A percentile compares a stretch with the other conserved stretches of the same genome.
Conservation (phyloP, 2,329 filamentous ascomycete genomes). For the Lojkania enalia region DNA sequence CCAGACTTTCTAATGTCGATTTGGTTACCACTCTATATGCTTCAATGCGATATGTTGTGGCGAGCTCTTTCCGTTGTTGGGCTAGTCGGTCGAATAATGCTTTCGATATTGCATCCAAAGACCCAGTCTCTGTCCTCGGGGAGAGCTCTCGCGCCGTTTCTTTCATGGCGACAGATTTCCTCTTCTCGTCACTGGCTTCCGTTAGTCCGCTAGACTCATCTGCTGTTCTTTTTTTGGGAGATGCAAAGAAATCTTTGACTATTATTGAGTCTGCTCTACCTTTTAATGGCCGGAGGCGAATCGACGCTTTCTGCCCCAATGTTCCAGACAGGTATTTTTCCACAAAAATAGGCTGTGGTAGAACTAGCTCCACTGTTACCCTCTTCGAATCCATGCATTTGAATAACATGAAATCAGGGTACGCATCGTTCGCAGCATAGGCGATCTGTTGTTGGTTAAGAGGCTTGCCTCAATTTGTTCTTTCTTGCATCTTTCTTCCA, state of each 20-base stretch:
- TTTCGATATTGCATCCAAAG: conserved; percentile 19
- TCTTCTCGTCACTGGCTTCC: conserved; percentile 9
- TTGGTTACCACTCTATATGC: conserved; percentile 25
- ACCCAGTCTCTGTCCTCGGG: conserved; percentile 1
- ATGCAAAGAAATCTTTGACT: background rate
- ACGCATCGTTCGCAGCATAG: conserved; percentile 83
- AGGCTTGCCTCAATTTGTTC: conserved; percentile 70
- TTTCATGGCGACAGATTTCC: background rate
- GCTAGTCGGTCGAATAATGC: conserved; percentile 24
- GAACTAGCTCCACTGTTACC: conserved; percentile 62
- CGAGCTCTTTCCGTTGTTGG: conserved; percentile 22
- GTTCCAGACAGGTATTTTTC: conserved; percentile 57
- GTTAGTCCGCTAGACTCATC: background rate
- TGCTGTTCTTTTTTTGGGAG: background rate
- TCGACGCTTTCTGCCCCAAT: conserved; percentile 15
- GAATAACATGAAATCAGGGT: conserved; percentile 78
- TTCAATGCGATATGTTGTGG: conserved; percentile 13
- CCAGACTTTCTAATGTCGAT: conserved; percentile 28
- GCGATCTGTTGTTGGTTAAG: conserved; percentile 67
- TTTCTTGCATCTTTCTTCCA: conserved; percentile 77
- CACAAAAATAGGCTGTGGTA: conserved; percentile 68
- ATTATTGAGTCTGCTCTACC: conserved; percentile 1
- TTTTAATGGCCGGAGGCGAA: conserved; percentile 24
- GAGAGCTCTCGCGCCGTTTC: no score
- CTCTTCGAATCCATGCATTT: conserved; percentile 70